Conservation (phyloP, 2,329 filamentous ascomycete species). For the Blastomyces emzantsi region DNA sequence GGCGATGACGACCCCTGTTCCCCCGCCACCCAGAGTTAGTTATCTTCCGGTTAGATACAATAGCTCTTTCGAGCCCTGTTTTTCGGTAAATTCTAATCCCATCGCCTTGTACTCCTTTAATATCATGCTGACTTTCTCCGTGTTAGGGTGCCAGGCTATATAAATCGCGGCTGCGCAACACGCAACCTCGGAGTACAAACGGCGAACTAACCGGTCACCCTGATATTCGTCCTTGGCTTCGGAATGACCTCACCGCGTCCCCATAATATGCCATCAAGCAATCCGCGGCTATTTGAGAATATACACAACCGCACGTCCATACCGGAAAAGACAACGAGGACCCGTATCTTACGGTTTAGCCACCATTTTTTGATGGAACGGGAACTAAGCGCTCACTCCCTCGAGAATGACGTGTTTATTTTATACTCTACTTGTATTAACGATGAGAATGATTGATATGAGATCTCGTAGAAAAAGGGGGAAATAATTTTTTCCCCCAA, state of each 20-base stretch:
- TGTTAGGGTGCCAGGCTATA: neutral
- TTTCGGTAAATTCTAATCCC: neutral
- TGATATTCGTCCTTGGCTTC: neutral
- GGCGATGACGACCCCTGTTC: neutral
- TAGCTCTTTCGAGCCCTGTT: neutral
- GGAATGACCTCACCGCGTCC: neutral
- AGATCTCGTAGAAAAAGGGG: too few species aligned
- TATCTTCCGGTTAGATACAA: neutral
- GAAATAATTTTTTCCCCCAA: too few species aligned
- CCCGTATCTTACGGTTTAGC: too few species aligned
- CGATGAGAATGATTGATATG: too few species aligned
- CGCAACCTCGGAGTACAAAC: neutral
- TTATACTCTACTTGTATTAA: too few species aligned
- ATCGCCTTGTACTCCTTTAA: neutral
- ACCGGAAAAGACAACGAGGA: too few species aligned
- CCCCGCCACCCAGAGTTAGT: neutral
- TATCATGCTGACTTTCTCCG: neutral
- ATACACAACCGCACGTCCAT: too few species aligned
- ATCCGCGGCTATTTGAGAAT: too few species aligned
- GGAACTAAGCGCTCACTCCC: too few species aligned
- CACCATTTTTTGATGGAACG: too few species aligned
- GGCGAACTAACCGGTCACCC: neutral
- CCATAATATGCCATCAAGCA: neutral
- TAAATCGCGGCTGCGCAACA: neutral
- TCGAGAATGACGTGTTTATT: too few species aligned